A percentile compares a stretch with the other conserved stretches of the same genome.
These are phyloP conservation scores for Malbranchea cinnamomea DNA, from an alignment of 2,329 filamentous ascomycete species.

Conservation along the genomic window DNA sequence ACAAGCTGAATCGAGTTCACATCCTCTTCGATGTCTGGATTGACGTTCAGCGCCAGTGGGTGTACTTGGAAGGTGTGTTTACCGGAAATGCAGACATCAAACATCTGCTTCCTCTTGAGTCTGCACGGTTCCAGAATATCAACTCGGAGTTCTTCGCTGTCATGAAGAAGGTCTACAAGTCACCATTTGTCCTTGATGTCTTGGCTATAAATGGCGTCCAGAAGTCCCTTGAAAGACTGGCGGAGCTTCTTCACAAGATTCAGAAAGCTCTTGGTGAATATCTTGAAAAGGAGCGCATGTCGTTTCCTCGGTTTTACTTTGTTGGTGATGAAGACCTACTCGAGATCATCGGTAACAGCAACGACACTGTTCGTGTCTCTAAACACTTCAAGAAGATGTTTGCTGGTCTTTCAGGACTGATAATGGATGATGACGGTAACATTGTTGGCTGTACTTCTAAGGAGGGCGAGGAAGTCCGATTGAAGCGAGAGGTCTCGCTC, in stretches of 20 bases:
- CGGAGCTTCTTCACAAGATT: conserved; percentile 97
- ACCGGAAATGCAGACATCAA: conserved; percentile 98
- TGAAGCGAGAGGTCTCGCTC: conserved; percentile 85
- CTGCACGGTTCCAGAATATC: conserved; percentile 95
- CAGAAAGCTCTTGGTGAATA: conserved; percentile 98
- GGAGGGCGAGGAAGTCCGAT: conserved; percentile 72
- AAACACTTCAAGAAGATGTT: conserved; percentile 99
- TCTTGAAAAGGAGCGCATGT: conserved; percentile 90
- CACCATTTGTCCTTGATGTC: conserved; percentile 88
- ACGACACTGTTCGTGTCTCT: conserved; percentile 86
- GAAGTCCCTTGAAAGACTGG: conserved; percentile 85
- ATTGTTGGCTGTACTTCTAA: conserved; percentile 92
- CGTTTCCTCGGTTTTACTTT: conserved; percentile 98
- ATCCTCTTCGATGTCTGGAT: conserved; percentile 99
- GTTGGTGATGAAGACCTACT: conserved; percentile 96
- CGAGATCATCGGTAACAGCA: conserved; percentile 99
- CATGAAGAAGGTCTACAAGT: conserved; percentile 98
- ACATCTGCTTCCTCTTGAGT: conserved; percentile 89
- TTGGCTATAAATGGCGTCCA: conserved; percentile 91
- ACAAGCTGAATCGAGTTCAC: conserved; percentile 92
- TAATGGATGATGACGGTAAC: conserved; percentile 78
- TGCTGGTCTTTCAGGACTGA: conserved; percentile 76
- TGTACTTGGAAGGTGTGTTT: conserved; percentile 97
- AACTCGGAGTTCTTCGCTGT: conserved; percentile 98
- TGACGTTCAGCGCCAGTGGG: conserved; percentile 99